phyloP scores from a whole-genome alignment of 192 early-diverging fungal genomes.

The Coemansia sp. region DNA sequence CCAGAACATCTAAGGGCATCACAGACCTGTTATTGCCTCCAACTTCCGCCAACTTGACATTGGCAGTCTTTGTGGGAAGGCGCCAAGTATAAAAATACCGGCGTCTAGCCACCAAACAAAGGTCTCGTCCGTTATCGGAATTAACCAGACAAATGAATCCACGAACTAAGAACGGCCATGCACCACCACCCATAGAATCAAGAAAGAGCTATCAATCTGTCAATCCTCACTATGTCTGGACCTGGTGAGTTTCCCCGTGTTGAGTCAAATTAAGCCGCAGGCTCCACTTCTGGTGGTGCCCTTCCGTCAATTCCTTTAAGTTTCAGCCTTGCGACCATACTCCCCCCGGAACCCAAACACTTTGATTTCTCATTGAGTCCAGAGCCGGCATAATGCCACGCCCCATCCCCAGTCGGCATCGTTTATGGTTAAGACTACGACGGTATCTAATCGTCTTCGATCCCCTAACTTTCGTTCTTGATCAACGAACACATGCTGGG shows the following conservation, averaged over 20 bases:
- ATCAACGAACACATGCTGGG: constrained; percentile 73
- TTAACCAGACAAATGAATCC: constrained; percentile 81
- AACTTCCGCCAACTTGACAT: constrained; percentile 68
- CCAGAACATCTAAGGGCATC: constrained; percentile 85
- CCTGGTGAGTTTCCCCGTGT: constrained; percentile 61
- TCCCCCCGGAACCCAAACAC: constrained; percentile 78
- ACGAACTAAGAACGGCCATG: constrained; percentile 58
- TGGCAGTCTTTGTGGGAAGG: constrained; percentile 67
- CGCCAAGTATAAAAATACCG: constrained; percentile 47
- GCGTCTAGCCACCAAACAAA: constrained; percentile 73
- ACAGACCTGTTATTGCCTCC: constrained; percentile 84
- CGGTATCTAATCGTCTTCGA: constrained; percentile 82
- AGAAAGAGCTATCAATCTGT: constrained; percentile 59
- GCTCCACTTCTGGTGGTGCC: constrained; percentile 54
- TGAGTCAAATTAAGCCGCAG: constrained; percentile 70
- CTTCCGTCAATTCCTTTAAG: constrained; percentile 58
- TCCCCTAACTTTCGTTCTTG: constrained; percentile 80
- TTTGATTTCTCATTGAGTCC: constrained; percentile 73
- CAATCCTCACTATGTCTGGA: constrained; percentile 60
- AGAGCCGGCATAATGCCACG: constrained; percentile 53
- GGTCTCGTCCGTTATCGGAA: constrained; percentile 86
- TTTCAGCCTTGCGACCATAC: constrained; percentile 61
- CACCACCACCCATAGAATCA: constrained; percentile 56
- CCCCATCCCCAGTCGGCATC: constrained; percentile 80
- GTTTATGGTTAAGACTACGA: constrained; percentile 83